A percentile compares a stretch with the other conserved stretches of the same genome.
Conservation (phyloP, 306 rosid species). For the Rubus idaeus region DNA sequence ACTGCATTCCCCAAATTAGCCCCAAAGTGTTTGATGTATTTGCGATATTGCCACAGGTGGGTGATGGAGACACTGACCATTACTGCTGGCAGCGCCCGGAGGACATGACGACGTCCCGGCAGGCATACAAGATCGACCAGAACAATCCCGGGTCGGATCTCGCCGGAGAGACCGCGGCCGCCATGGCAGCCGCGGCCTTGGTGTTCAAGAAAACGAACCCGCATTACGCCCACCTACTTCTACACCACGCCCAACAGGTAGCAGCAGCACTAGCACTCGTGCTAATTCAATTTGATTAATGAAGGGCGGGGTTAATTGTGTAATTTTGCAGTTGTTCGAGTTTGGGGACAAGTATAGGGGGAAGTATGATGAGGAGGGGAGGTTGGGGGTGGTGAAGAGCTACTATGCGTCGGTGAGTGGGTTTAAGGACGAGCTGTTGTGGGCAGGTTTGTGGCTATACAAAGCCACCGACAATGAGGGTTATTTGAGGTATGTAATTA, state of each 20-base stretch:
- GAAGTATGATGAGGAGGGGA: constrained; percentile 59
- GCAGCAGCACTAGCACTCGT: no score
- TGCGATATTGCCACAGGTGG: constrained; percentile 50
- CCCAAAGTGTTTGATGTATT: neutral
- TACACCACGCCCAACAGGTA: constrained; percentile 90
- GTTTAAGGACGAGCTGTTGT: constrained; percentile 83
- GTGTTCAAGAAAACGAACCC: constrained; percentile 79
- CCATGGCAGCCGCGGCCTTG: constrained; percentile 89
- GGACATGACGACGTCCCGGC: constrained; percentile 97
- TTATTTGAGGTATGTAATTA: constrained; percentile 55
- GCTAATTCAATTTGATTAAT: no score
- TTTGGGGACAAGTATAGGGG: constrained; percentile 88
- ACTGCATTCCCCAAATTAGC: neutral
- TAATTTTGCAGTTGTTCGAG: constrained; percentile 62
- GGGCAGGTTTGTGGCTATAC: constrained; percentile 96
- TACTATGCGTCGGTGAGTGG: constrained; percentile 99
- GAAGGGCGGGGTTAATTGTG: neutral
- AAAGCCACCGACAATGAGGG: constrained; percentile 88
- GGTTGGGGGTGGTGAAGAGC: constrained; percentile 80
- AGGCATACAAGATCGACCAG: constrained; percentile 83
- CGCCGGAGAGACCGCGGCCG: constrained; percentile 90
- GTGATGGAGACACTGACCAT: constrained; percentile 97
- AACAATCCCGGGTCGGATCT: constrained; percentile 92
- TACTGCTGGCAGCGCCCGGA: constrained; percentile 98
- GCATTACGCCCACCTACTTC: constrained; percentile 81